A percentile compares a stretch with the other conserved stretches of the same genome.
These are phyloP conservation scores for Agrocybe praecox DNA, from an alignment of 768 basidiomycete genomes.

Conservation along the genomic window DNA sequence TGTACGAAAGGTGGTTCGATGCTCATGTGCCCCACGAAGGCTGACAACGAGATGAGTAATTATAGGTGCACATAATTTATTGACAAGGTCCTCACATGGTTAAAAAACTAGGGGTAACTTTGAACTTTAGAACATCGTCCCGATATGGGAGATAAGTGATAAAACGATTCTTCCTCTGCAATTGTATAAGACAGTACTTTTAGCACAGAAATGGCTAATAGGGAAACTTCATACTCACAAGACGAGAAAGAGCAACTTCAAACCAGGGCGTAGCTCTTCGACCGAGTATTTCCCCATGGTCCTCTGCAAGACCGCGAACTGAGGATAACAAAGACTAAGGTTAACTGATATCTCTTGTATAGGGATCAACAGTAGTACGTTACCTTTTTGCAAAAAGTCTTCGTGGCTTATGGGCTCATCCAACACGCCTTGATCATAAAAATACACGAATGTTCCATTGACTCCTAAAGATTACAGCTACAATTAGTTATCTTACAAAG, in stretches of 20 bases:
- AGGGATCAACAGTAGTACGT: not conserved
- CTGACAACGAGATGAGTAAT: not conserved
- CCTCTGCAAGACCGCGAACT: not conserved
- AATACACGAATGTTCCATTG: not conserved
- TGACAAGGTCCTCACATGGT: not conserved
- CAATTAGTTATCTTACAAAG: not conserved
- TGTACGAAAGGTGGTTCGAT: not conserved
- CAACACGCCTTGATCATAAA: not conserved
- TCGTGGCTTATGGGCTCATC: not conserved
- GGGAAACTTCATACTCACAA: not conserved
- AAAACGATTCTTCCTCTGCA: not conserved
- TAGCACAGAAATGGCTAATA: not conserved
- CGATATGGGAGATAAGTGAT: not conserved
- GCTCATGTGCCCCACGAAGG: not conserved
- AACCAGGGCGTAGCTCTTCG: not conserved
- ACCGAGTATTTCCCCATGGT: constrained; percentile 1
- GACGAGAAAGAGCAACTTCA: not conserved
- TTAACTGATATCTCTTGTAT: not conserved
- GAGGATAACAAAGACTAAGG: not conserved
- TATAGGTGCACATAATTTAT: not conserved
- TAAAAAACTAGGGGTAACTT: not conserved
- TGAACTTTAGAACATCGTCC: constrained; percentile 1
- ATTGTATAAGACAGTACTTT: not conserved
- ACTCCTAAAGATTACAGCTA: not conserved
- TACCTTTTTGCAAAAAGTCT: not conserved